These are phyloP conservation scores for Arabidopsis arenosa DNA, from an alignment of 345 rosid genomes.

Conservation along the genomic window DNA sequence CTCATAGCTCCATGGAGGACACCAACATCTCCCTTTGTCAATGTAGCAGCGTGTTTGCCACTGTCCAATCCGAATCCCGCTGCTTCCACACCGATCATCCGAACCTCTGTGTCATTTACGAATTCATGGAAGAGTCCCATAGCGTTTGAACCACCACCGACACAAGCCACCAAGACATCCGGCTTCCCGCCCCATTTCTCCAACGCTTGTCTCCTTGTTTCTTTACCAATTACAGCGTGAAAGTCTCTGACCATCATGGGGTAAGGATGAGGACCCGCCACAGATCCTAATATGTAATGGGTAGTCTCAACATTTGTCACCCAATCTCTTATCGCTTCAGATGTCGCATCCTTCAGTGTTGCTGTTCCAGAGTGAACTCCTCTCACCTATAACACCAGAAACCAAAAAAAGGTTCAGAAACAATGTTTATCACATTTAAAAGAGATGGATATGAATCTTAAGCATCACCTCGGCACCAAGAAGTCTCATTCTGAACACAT, in stretches of 20 bases:
- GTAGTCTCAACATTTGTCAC: slow-evolving; percentile 94
- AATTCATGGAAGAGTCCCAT: slow-evolving; percentile 97
- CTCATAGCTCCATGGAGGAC: slow-evolving; percentile 98
- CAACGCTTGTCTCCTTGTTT: slow-evolving; percentile 83
- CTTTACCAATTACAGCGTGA: slow-evolving; percentile 89
- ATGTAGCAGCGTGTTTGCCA: slow-evolving; percentile 94
- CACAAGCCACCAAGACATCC: slow-evolving; percentile 89
- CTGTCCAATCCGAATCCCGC: slow-evolving; percentile 92
- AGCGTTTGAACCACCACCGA: slow-evolving; percentile 95
- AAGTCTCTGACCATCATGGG: slow-evolving; percentile 98
- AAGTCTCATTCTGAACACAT: slow-evolving; percentile 91
- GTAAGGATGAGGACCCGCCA: slow-evolving; percentile 97
- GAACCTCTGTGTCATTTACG: slow-evolving; percentile 70
- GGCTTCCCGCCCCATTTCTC: slow-evolving; percentile 98
- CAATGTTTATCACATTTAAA: background rate
- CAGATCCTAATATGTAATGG: slow-evolving; percentile 95
- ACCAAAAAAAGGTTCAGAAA: background rate
- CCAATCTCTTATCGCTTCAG: slow-evolving; percentile 87
- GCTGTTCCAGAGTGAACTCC: slow-evolving; percentile 78
- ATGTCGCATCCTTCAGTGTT: slow-evolving; percentile 75
- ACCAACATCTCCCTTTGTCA: slow-evolving; percentile 86
- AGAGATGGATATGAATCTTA: background rate
- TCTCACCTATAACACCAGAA: slow-evolving; percentile 56
- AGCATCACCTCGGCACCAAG: slow-evolving; percentile 83
- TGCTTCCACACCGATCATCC: slow-evolving; percentile 97